These are phyloP conservation scores for Venturia pyrina DNA, from an alignment of 2,329 filamentous ascomycete species.

Conservation along the genomic window DNA sequence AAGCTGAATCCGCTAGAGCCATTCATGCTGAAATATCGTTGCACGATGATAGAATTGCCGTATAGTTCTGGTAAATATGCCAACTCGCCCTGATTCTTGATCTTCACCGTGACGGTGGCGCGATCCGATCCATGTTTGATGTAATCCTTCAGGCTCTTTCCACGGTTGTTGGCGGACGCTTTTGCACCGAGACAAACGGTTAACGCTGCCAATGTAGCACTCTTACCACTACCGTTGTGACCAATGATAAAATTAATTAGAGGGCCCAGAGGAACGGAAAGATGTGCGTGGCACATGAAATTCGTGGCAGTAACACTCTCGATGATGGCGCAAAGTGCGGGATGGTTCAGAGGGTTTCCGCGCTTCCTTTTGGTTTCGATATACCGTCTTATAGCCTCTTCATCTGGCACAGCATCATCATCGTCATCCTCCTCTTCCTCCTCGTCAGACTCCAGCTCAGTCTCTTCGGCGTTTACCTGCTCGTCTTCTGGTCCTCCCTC, in stretches of 20 bases:
- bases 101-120: constrained; percentile 64
- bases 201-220: constrained; percentile 84
- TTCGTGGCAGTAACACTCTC: constrained; percentile 80
- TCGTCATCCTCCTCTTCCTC: not conserved
- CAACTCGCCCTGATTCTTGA: constrained; percentile 82
- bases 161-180: constrained; percentile 84
- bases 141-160: constrained; percentile 76
- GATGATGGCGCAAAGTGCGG: constrained; percentile 73
- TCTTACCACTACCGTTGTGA: constrained; percentile 96
- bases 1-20: constrained; percentile 79
- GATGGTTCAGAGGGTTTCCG: not conserved
- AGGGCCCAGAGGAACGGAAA: constrained; percentile 78
- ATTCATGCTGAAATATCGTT: constrained; percentile 70
- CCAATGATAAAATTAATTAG: constrained; percentile 97
- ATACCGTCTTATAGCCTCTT: not conserved
- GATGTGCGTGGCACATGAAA: constrained; percentile 88
- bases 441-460: not conserved
- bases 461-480: not conserved
- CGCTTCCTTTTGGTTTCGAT: not conserved
- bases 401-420: not conserved
- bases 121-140: constrained; percentile 79
- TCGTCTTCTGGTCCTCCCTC: not conserved
- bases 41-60: constrained; percentile 78
- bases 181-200: constrained; percentile 93
- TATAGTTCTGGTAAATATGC: constrained; percentile 77